Evolutionary conservation across 179 eudicot species (phyloP).

Genomic region (Pouteria campechiana): DNA sequence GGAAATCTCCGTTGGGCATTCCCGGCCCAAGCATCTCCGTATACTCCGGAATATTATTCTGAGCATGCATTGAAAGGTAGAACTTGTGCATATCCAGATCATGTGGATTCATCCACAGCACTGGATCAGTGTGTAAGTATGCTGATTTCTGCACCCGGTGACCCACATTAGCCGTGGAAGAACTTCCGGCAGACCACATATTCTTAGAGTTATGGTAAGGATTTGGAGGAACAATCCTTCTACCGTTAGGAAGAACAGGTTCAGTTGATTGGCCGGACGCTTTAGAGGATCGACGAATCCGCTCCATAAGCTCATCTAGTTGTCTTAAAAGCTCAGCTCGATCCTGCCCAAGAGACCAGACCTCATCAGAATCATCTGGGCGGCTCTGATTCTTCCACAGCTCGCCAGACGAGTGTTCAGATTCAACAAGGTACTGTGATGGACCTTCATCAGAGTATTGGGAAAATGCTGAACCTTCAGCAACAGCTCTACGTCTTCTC

Average conservation of each 20-base stretch:
- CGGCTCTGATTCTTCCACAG: constrained; percentile 12
- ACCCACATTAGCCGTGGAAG: constrained; percentile 23
- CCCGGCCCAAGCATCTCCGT: constrained; percentile 40
- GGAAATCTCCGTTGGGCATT: constrained; percentile 31
- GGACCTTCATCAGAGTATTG: constrained; percentile 33
- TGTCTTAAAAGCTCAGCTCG: constrained; percentile 59
- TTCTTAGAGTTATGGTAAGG: constrained; percentile 29
- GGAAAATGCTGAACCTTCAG: constrained; percentile 27
- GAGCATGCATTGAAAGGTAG: constrained; percentile 21
- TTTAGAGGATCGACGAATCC: constrained; percentile 40
- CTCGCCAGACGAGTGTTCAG: constrained; percentile 19
- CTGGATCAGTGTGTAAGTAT: constrained; percentile 35
- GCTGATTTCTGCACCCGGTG: too few relatives aligned
- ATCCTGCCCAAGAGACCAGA: constrained; percentile 41
- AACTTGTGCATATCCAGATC: constrained; percentile 18
- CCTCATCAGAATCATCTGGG: constrained; percentile 20
- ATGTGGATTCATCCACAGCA: constrained; percentile 16
- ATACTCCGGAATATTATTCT: constrained; percentile 25
- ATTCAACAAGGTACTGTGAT: constrained; percentile 17
- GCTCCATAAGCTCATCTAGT: constrained; percentile 76
- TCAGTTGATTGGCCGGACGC: constrained; percentile 34
- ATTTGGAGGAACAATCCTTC: constrained; percentile 22
- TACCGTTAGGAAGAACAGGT: constrained; percentile 26
- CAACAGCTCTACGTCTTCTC: constrained; percentile 25
- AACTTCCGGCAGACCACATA: constrained; percentile 29